Base-by-base conservation (phyloP, 78 protist species). In the Emiliania huxleyi region DNA sequence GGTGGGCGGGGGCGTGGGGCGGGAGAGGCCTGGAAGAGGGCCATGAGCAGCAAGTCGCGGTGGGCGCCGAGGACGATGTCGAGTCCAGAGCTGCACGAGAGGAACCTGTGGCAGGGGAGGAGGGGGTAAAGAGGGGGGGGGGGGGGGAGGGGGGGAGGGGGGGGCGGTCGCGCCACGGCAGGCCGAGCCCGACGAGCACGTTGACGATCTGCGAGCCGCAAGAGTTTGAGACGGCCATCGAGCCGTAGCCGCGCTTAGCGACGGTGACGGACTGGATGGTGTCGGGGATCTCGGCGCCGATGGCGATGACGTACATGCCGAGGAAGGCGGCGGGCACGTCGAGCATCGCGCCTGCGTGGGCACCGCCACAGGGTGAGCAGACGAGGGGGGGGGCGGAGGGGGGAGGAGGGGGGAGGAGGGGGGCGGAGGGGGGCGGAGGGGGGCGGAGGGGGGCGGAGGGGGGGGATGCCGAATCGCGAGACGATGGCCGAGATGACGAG, bases 221-320 rank as follows among this genome's bases (percentile, higher is more conserved):
- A 15, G 93, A 90, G 56, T 91, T 91, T 18, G 93, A 83, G 87
- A 43, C 52, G 8, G 93, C 93, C 93, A 91, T 91, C 62, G 93
- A 81, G 71, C 93, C 93, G 81, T 81, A 91, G 29, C 93, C 93
- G 0, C 93, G 44, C 42, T 26, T 11, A 26, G 93, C 93, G 38
- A 91, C 93, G 46, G 89, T 81, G 42, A 91, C 89, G 25, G 93
- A 91, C 49, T 83, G 89, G 40, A 81, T 81, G 43, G 42, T 22
- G 42, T 91, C 93, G 8, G 93, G 93, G 37, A 91, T 75, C 42
- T 91, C 93, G 8, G 93, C 93, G 75, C 89, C 93, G 25, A 91
- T 38, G 37, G 88, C 46, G 93, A 91, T 91, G 71, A 91, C 5
- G 29, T 71, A 71, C 40, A 91, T 2, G 38, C 89, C 93, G 45